Base-by-base conservation (phyloP, 495 filamentous ascomycete genomes). In the Annulohypoxylon moriforme region DNA sequence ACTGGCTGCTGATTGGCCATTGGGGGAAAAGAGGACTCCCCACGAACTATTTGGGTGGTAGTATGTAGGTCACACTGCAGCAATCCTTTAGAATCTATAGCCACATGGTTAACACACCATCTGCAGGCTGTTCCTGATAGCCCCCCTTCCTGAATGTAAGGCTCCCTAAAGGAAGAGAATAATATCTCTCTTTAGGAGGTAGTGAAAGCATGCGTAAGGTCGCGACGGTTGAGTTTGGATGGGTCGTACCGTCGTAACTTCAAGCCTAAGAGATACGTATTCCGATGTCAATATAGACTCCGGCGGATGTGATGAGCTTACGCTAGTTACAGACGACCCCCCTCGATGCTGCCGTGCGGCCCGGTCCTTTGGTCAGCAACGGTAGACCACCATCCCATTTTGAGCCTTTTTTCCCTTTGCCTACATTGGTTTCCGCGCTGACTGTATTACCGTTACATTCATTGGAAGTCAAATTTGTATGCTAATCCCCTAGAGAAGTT, bases 21-120 rank as follows among this genome's bases (percentile, higher is more conserved):
- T 8, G 2, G 16, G 4, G 38, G 36, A 50, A 25, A 40, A 25
- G 5, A 71, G 20, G 14, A n/a, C 40, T 66, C 42, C n/a, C 38
- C 24, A 9, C 25, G 52, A 20, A 49, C 50, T 9, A 16, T 34
- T 38, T 44, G 34, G 34, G 55, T 61, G 20, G 68, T 57, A 71
- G 27, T 5, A 49, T 24, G 20, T 20, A 67, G 25, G 61, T 61
- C 1, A 47, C 25, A 57, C 47, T 66, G 36, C 49, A 58, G 22
- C n/a, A 40, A 63, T 60, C 62, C 68, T 71, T 33, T 36, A 57
- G 38, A 50, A 42, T 49, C 22, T 57, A 24, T 34, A 62, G 62
- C 62, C 47, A 71, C 62, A 62, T 52, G 62, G 31, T 36, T 18
- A 62, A 44, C 4, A 13, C 22, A 47, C 50, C 29, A 33, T 60